These are phyloP conservation scores for Verticillium zaregamsianum DNA, from an alignment of 2,329 filamentous ascomycete species.

Conservation along the genomic window DNA sequence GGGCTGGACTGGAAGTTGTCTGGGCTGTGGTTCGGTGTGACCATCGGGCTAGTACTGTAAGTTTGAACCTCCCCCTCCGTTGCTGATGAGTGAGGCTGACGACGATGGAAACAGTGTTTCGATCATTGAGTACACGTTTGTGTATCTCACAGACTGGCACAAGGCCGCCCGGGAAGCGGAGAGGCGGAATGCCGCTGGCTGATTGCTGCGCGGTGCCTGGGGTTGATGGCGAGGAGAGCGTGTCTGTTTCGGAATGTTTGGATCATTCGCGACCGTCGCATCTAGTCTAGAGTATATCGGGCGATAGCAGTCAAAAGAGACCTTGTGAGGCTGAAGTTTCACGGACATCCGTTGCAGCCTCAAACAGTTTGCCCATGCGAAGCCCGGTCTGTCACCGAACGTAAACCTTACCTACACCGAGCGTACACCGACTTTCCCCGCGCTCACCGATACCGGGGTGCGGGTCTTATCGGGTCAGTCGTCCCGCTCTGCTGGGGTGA, in stretches of 20 bases:
- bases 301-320: not conserved
- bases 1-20: conserved; percentile 70
- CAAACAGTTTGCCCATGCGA: not conserved
- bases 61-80: conserved; percentile 23
- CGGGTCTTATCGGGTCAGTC: not conserved
- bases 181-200: conserved; percentile 42
- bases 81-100: conserved; percentile 8
- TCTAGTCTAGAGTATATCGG: not conserved
- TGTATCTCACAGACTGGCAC: conserved; percentile 50
- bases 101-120: conserved; percentile 35
- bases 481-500: not conserved
- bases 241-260: not conserved
- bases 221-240: not conserved
- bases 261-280: not conserved
- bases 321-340: not conserved
- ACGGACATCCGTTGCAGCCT: not conserved
- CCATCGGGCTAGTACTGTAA: conserved; percentile 62
- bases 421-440: not conserved
- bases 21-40: conserved; percentile 79
- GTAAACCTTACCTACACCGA: too few relatives aligned
- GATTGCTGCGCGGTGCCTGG: conserved; percentile 8
- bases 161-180: conserved; percentile 49
- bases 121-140: conserved; percentile 49
- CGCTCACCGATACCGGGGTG: not conserved
- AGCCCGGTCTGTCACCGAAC: not conserved